Percentiles rank a stretch among this genome's conserved stretches.
Conservation (phyloP, 805 yeast genomes). For the Pichia paraexigua region DNA sequence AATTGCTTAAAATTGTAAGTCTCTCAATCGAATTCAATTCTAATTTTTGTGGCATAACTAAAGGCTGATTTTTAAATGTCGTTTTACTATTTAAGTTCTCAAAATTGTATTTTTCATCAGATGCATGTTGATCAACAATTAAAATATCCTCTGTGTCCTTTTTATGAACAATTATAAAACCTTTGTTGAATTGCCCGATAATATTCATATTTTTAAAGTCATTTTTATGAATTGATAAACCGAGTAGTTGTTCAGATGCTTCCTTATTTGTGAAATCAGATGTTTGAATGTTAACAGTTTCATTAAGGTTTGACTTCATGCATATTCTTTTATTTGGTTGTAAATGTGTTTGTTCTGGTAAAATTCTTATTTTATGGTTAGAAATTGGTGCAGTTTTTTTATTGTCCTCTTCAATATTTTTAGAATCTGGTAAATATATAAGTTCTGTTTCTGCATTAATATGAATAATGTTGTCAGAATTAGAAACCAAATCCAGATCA, state of each 20-base stretch:
- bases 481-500: not conserved
- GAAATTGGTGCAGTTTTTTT: not conserved
- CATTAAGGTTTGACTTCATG: not conserved
- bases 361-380: not conserved
- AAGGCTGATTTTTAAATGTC: conserved; percentile 56
- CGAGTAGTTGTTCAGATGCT: conserved; percentile 50
- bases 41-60: conserved; percentile 51
- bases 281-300: conserved; percentile 5
- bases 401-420: not conserved
- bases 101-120: conserved; percentile 91
- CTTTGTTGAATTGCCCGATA: conserved; percentile 93
- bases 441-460: not conserved
- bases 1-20: conserved; percentile 54
- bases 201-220: conserved; percentile 73
- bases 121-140: conserved; percentile 95
- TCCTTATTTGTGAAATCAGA: conserved; percentile 39
- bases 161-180: conserved; percentile 74
- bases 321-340: not conserved
- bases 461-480: not conserved
- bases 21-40: conserved; percentile 77
- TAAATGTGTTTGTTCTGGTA: not conserved
- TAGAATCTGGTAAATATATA: not conserved
- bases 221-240: conserved; percentile 54
- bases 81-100: conserved; percentile 56
- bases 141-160: conserved; percentile 52